Conservation (phyloP, 805 yeast species). For the Allodekkera sacchari region DNA sequence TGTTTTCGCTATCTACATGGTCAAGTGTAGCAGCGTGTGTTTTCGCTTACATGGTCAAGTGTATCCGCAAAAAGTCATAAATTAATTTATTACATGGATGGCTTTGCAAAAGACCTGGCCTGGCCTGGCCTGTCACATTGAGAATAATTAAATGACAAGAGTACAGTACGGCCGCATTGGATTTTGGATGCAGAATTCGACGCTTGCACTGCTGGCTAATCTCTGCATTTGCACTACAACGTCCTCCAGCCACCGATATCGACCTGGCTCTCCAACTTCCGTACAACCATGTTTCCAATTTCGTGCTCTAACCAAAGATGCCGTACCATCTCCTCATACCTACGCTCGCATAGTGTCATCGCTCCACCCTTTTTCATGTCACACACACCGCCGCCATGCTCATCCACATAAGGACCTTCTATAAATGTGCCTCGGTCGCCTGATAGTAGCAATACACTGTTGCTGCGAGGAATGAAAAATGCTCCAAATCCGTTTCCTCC, state of each 20-base stretch:
- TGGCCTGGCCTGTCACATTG: too few species aligned
- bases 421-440: conserved; percentile 77
- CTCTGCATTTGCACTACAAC: too few species aligned
- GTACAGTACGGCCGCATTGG: too few species aligned
- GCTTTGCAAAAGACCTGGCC: too few species aligned
- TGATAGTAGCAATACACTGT: conserved; percentile 54
- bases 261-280: conserved; percentile 67
- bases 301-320: conserved; percentile 75
- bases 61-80: too few species aligned
- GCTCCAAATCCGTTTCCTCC: conserved; percentile 50
- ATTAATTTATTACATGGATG: too few species aligned
- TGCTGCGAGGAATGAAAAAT: conserved; percentile 62
- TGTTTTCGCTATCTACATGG: too few species aligned
- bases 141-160: too few species aligned
- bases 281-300: conserved; percentile 64
- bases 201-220: too few species aligned
- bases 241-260: conserved; percentile 98
- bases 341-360: conserved; percentile 48
- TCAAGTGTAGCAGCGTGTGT: too few species aligned
- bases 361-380: conserved; percentile 68
- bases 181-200: too few species aligned
- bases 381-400: conserved; percentile 78
- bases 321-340: conserved; percentile 60
- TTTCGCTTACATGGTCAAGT: too few species aligned
- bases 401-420: conserved; percentile 76